Conservation (phyloP, 768 basidiomycete species). For the Suillus hirtellus region DNA sequence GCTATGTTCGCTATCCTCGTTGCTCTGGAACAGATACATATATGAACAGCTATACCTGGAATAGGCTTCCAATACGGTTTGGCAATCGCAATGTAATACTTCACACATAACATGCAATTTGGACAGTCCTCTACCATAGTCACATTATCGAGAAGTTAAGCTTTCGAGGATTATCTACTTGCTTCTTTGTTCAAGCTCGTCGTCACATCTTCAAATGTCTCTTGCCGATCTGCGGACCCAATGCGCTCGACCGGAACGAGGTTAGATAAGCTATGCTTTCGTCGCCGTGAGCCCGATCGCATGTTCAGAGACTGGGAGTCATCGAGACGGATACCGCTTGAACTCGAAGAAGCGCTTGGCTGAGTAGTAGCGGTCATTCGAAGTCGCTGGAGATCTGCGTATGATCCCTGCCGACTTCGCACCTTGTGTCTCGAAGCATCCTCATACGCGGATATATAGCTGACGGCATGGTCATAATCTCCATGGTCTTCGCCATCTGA, state of each 20-base stretch:
- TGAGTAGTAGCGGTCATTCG: constrained; percentile 37
- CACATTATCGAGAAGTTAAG: constrained; percentile 23
- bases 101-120: constrained; percentile 22
- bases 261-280: constrained; percentile 66
- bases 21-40: constrained; percentile 1
- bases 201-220: constrained; percentile 65
- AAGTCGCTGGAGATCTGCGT: constrained; percentile 78
- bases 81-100: constrained; percentile 32
- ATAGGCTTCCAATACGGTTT: constrained; percentile 8
- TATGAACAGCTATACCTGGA: constrained; percentile 20
- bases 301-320: constrained; percentile 47
- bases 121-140: constrained; percentile 21
- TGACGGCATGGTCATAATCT: constrained; percentile 89
- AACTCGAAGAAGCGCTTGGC: constrained; percentile 13
- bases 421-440: constrained; percentile 44
- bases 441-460: constrained; percentile 56
- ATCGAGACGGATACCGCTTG: constrained; percentile 19
- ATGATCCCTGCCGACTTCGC: constrained; percentile 69
- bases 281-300: constrained; percentile 47
- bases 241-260: constrained; percentile 64
- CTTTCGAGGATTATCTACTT: constrained; percentile 29
- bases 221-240: constrained; percentile 54
- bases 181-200: constrained; percentile 68
- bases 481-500: constrained; percentile 88
- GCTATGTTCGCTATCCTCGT: constrained; percentile 1